A percentile compares a stretch with the other conserved stretches of the same genome.
Conservation (phyloP, 2,329 filamentous ascomycete species). For the Metarhizium sp. region DNA sequence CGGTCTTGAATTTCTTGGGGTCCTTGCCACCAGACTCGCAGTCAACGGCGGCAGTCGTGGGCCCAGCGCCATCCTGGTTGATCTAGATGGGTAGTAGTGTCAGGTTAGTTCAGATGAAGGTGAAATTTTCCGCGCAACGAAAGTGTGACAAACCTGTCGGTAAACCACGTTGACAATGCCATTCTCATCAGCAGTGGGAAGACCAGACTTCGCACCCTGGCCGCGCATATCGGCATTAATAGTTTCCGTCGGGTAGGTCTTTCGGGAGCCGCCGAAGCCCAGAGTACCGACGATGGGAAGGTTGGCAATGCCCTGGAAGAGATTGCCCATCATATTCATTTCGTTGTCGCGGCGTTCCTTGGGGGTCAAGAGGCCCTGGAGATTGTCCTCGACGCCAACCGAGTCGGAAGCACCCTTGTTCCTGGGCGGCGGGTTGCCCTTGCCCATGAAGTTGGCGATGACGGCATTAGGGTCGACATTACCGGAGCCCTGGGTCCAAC, state of each 20-base stretch:
- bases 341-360: conserved; percentile 14
- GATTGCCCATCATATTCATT: conserved; percentile 17
- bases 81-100: conserved; percentile 34
- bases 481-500: conserved; percentile 50
- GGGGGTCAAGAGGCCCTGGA: conserved; percentile 15
- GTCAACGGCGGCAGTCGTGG: conserved; percentile 51
- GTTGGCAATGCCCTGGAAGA: conserved; percentile 17
- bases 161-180: conserved; percentile 55
- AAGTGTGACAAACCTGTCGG: conserved; percentile 28
- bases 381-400: conserved; percentile 32
- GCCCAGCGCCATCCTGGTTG: conserved; percentile 62
- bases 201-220: conserved; percentile 38
- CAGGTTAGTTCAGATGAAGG: neutral
- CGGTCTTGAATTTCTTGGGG: conserved; percentile 47
- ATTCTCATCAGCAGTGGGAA: conserved; percentile 51
- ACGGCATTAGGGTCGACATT: conserved; percentile 47
- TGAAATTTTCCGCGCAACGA: neutral
- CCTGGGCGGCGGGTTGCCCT: conserved; percentile 21
- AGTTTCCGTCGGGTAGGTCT: conserved; percentile 34
- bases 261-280: conserved; percentile 18
- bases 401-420: conserved; percentile 28
- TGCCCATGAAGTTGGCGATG: conserved; percentile 50
- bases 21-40: conserved; percentile 54
- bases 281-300: conserved; percentile 6
- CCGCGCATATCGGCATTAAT: conserved; percentile 46